Evolutionary conservation across 2,329 filamentous ascomycete species (phyloP).

Genomic region (Pseudofabraea citricarpa): DNA sequence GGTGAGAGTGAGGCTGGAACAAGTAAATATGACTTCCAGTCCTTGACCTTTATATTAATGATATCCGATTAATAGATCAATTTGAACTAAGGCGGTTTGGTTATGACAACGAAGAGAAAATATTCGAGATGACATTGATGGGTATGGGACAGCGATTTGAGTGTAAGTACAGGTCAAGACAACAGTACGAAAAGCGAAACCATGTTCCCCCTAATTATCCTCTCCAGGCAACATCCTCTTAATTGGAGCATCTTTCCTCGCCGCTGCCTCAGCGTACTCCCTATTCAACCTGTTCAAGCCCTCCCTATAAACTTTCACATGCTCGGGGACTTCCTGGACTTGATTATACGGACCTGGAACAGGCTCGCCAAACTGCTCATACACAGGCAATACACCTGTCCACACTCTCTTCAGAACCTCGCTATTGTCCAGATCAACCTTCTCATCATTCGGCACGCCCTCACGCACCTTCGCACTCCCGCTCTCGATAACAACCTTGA

Average conservation of each 20-base stretch:
- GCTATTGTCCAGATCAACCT: constrained; percentile 39
- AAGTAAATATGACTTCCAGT: constrained; percentile 14
- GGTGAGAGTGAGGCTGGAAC: constrained; percentile 67
- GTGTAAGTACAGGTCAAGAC: too few species aligned
- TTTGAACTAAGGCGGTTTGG: not conserved
- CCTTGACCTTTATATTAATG: not conserved
- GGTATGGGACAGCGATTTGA: too few species aligned
- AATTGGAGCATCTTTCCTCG: constrained; percentile 46
- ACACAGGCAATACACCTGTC: constrained; percentile 59
- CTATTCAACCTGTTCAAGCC: constrained; percentile 40
- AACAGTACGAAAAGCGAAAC: not conserved
- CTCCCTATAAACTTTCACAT: constrained; percentile 49
- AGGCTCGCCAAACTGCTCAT: constrained; percentile 50
- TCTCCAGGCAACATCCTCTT: constrained; percentile 41
- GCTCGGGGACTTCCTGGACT: constrained; percentile 40
- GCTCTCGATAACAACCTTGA: constrained; percentile 62
- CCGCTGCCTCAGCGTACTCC: constrained; percentile 32
- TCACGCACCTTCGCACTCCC: constrained; percentile 73
- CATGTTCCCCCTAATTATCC: constrained; percentile 24
- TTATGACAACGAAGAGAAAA: too few species aligned
- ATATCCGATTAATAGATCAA: not conserved
- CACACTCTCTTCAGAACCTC: constrained; percentile 40
- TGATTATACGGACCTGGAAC: constrained; percentile 18
- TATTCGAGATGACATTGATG: not conserved
- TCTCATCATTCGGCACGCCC: constrained; percentile 56